Evolutionary conservation across 306 rosid species (phyloP), one percentile per base, ranked within the genome.

Genomic region (Fagus sylvatica): DNA sequence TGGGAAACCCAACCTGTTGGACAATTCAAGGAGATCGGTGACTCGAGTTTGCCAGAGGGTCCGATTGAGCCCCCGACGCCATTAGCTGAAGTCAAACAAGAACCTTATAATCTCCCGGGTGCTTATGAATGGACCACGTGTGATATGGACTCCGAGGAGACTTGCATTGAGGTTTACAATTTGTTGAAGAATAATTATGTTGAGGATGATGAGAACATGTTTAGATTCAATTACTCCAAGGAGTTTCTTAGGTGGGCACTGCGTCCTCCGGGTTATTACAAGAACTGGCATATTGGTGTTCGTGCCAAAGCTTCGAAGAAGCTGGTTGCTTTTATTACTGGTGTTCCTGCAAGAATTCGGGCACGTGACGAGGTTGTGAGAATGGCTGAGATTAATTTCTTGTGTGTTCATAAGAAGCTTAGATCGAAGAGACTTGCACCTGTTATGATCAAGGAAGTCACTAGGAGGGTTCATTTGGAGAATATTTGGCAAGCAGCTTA

Each of bases 1-100:
- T 89, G 93, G 93, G 93, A 89, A 77, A 87, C 93, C 42, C 93
- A 92, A 78, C 97, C 97, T 2, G 97, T 92, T 68, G 97, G 95
- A 41, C 97, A 92, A 46, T 92, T 87, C 76, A 90, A 86, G 79
- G 97, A 92, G 75, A 51, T 70, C 11, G 96, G 87, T 7, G 85
- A 92, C 78, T 10, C 83, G 5, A 85, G 84, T 57, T 80, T 92
- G 73, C 76, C 88, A 0, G 96, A 92, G 59, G 97, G 97, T 1
- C 88, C 93, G 1, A 90, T 92, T 57, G 92, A 92, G 61, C 82
- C 89, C 17, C 91, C 96, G 1, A 85, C 85, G 1, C 96, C 90
- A 0, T 74, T 87, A 53, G 85, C 96, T 11, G 96, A 92, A 72
- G 89, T 92, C 72, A 92, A 90, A 72, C 93, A 88, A 55, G 97